phyloP scores from a whole-genome alignment of 192 early-diverging fungal genomes.

The Phlyctochytrium arcticum region DNA sequence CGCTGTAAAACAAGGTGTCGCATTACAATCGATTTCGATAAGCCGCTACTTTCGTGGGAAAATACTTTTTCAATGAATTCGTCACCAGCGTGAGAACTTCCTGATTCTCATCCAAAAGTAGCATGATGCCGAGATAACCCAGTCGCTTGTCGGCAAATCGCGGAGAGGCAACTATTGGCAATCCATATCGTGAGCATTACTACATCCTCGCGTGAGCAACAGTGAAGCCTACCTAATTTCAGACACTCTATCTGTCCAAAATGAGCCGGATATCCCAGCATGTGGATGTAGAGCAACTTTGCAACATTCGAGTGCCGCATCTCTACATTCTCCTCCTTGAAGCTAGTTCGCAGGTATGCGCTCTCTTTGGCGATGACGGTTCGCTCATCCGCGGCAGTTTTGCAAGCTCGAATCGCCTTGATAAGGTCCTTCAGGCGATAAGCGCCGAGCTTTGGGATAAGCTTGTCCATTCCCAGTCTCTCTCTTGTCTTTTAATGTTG shows the following conservation, averaged over 20 bases:
- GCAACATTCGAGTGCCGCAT: slow-evolving; percentile 90
- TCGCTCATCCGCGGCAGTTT: slow-evolving; percentile 97
- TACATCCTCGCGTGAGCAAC: background rate
- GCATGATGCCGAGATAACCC: slow-evolving; percentile 97
- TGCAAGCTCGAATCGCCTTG: slow-evolving; percentile 94
- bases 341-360: slow-evolving; percentile 91
- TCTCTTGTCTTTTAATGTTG: no score
- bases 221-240: slow-evolving; percentile 69
- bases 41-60: background rate
- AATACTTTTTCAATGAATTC: slow-evolving; percentile 95
- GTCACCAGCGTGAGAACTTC: slow-evolving; percentile 96
- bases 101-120: slow-evolving; percentile 97
- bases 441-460: slow-evolving; percentile 29
- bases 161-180: slow-evolving; percentile 72
- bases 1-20: slow-evolving; percentile 46
- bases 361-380: slow-evolving; percentile 96
- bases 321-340: slow-evolving; percentile 93
- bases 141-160: slow-evolving; percentile 95
- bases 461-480: slow-evolving; percentile 26
- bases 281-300: slow-evolving; percentile 97
- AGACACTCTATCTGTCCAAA: slow-evolving; percentile 99
- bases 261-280: slow-evolving; percentile 98
- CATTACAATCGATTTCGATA: background rate
- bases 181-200: no score
- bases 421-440: slow-evolving; percentile 82